phyloP scores from a whole-genome alignment of 2,329 filamentous ascomycete species.

The Paraconiothyrium sp. region DNA sequence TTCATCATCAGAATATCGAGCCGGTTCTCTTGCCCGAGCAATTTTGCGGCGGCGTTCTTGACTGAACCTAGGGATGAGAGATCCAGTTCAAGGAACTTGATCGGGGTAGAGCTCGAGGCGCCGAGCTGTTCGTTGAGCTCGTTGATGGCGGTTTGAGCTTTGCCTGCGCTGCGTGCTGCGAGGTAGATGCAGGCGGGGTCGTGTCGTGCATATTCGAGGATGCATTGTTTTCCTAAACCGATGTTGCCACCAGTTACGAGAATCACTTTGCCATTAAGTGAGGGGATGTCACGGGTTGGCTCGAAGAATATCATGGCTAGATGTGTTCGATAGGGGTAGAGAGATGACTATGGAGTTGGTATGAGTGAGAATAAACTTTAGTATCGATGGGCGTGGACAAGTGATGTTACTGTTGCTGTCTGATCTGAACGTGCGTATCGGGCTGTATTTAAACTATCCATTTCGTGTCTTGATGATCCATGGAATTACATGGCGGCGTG shows the following conservation, averaged over 20 bases:
- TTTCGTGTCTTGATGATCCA: not conserved
- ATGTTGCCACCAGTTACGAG: constrained; percentile 57
- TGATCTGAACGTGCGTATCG: not conserved
- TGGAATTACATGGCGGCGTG: not conserved
- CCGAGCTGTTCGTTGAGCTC: constrained; percentile 37
- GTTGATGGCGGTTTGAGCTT: constrained; percentile 44
- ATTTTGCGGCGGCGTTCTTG: constrained; percentile 20
- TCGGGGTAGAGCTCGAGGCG: constrained; percentile 19
- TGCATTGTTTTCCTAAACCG: constrained; percentile 53
- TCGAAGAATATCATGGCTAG: constrained; percentile 7
- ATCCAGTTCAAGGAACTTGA: constrained; percentile 27
- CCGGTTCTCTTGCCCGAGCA: constrained; percentile 26
- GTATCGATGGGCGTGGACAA: not conserved
- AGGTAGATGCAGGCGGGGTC: constrained; percentile 54
- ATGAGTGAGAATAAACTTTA: too few relatives aligned
- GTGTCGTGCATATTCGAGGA: constrained; percentile 52
- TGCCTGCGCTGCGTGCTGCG: constrained; percentile 47
- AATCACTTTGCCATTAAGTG: constrained; percentile 54
- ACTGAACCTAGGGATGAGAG: constrained; percentile 28
- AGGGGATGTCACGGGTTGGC: constrained; percentile 47
- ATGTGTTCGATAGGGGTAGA: not conserved
- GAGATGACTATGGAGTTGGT: not conserved
- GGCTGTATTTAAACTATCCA: not conserved
- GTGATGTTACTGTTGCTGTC: not conserved
- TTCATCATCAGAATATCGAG: constrained; percentile 55